Percentiles rank a stretch among this genome's conserved stretches.
These are phyloP conservation scores for Ogataea pini DNA, from an alignment of 805 yeast genomes.

Conservation along the genomic window DNA sequence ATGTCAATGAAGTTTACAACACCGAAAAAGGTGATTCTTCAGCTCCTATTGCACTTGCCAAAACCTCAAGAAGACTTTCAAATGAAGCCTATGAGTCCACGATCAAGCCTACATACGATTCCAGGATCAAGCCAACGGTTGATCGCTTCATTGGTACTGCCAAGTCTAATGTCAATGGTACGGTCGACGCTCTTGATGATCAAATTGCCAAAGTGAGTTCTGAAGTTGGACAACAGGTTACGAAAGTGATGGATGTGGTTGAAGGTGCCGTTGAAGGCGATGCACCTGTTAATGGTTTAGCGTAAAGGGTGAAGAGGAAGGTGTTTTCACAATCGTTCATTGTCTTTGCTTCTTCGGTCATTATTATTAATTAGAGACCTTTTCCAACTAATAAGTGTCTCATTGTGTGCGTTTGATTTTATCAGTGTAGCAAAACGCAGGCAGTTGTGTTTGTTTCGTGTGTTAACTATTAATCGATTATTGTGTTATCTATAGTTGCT, in stretches of 20 bases:
- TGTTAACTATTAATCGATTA: neutral
- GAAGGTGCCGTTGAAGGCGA: conserved; percentile 4
- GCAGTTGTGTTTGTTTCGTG: neutral
- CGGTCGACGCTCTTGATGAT: conserved; percentile 24
- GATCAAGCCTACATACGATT: conserved; percentile 34
- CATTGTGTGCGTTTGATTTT: neutral
- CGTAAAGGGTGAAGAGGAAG: neutral
- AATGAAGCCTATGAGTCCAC: conserved; percentile 35
- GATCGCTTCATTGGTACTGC: conserved; percentile 28
- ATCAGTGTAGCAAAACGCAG: neutral
- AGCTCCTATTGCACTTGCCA: conserved; percentile 37
- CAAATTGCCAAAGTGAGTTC: conserved; percentile 12
- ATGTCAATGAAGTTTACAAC: conserved; percentile 34
- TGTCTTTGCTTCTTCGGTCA: neutral
- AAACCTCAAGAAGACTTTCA: conserved; percentile 39
- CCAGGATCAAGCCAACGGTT: conserved; percentile 29
- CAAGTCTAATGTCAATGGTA: conserved; percentile 24
- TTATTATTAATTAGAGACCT: too few relatives aligned
- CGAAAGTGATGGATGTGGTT: conserved; percentile 8
- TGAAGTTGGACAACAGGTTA: conserved; percentile 10
- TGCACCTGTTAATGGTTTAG: neutral
- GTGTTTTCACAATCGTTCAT: neutral
- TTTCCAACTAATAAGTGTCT: too few relatives aligned
- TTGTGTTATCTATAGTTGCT: neutral
- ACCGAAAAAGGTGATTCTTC: conserved; percentile 33